Evolutionary conservation across 73 alveolate genomes (phyloP), one percentile per base, ranked within the genome.

Genomic region (Paramecium octaurelia): DNA sequence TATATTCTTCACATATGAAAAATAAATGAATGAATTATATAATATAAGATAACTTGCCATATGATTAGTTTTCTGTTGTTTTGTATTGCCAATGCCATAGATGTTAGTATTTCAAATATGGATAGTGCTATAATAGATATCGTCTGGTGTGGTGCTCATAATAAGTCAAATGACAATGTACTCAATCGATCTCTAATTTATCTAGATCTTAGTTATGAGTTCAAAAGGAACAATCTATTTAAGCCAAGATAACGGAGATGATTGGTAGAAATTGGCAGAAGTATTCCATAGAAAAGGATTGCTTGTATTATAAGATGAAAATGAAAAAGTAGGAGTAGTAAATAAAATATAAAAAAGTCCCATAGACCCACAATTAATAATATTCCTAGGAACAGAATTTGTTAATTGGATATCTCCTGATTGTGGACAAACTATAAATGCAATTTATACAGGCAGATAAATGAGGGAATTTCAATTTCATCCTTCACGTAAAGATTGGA

Each of bases 401-500:
- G 92, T 96, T 0, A 96, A 95, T 76, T 97, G 98, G 97, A 93
- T 94, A 57, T 73, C 97, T 18, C 98, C 96, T 84, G 97, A 97
- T 86, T 97, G 99, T 57, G 99, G 99, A 16, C 92, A 88, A 36
- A 93, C 92, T 50, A 48, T 96, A 6, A 58, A 94, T 59, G 97
- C 97, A 29, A 91, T 97, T 24, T 93, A 95, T 93, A 76, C 95
- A 46, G 97, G 97, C 14, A 80, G 96, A 35, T 92, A 88, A 92
- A 96, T 97, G 73, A 94, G 96, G 60, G 99, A 96, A 60, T 96
- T 96, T 86, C 34, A 84, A 73, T 97, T 96, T 92, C 99, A 97
- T 97, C 99, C 99, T 6, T 95, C 96, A 4, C 93, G 93, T 73
- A 77, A 96, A 75, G 77, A 86, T 24, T 96, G 98, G 98, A 98